These are phyloP conservation scores for Umbelopsis vinacea DNA, from an alignment of 192 early-diverging fungal genomes.

Conservation along the genomic window DNA sequence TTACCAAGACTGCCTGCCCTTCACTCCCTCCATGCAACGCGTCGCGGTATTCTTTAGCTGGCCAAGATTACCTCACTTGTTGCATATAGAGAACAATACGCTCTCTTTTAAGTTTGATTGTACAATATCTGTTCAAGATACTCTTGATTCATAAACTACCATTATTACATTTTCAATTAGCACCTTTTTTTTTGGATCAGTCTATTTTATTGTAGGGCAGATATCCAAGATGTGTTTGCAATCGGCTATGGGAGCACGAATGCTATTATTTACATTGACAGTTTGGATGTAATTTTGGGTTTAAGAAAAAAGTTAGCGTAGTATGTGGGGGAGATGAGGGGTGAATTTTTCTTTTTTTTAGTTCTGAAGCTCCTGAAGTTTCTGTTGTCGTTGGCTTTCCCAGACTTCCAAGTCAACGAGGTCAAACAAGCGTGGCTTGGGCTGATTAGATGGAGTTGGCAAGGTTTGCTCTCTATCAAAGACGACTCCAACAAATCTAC, in stretches of 20 bases:
- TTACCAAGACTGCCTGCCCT: too few species aligned
- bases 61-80: neutral
- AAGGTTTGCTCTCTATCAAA: constrained; percentile 64
- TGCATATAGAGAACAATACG: neutral
- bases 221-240: constrained; percentile 11
- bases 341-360: neutral
- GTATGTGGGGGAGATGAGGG: neutral
- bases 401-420: constrained; percentile 55
- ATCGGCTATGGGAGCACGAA: neutral
- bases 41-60: constrained; percentile 7
- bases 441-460: constrained; percentile 62
- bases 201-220: constrained; percentile 6
- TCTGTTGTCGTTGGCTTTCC: neutral
- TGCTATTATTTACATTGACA: constrained; percentile 24
- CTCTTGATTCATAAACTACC: neutral
- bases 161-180: neutral
- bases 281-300: neutral
- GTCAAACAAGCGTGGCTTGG: constrained; percentile 70
- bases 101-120: neutral
- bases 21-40: neutral
- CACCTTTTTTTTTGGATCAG: neutral
- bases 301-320: neutral
- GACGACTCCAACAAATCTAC: constrained; percentile 70
- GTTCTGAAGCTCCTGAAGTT: constrained; percentile 1
- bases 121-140: constrained; percentile 3